These are phyloP conservation scores for Cudoniella acicularis DNA, from an alignment of 495 filamentous ascomycete species.

Conservation along the genomic window DNA sequence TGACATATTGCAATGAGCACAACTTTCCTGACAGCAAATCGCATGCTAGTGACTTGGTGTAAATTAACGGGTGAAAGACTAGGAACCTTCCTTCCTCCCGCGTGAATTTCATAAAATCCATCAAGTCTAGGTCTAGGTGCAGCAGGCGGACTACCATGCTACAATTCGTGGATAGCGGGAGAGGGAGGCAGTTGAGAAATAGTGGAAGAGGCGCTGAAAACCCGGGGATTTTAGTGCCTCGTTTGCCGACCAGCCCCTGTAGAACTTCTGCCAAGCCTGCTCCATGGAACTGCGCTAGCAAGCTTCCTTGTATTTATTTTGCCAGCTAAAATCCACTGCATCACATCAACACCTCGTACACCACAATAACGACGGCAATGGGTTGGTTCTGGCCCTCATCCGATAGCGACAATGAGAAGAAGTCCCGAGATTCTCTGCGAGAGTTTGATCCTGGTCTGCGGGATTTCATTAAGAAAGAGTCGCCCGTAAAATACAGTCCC, in stretches of 20 bases:
- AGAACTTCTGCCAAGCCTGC: not conserved
- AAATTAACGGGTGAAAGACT: no score
- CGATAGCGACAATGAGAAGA: not conserved
- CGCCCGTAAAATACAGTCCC: constrained; percentile 74
- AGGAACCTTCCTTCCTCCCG: no score
- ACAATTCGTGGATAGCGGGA: no score
- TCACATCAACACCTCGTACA: not conserved
- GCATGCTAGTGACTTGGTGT: no score
- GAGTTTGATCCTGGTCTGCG: constrained; percentile 80
- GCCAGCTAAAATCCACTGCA: not conserved
- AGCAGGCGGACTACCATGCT: no score
- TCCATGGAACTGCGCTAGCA: not conserved
- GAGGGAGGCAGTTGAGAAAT: no score
- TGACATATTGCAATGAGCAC: no score
- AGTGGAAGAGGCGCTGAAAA: no score
- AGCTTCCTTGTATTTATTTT: not conserved
- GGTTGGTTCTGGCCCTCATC: not conserved
- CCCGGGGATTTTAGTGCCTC: no score
- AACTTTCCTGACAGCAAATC: no score
- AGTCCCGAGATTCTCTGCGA: constrained; percentile 60
- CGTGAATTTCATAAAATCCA: not conserved
- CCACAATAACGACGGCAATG: not conserved
- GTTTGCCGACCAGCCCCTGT: not conserved
- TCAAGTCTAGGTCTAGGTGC: not conserved
- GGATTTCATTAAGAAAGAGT: constrained; percentile 80